Percentiles rank a stretch among this genome's conserved stretches.
Conservation (phyloP, 2,329 filamentous ascomycete species). For the Pestalotiopsis sp. region DNA sequence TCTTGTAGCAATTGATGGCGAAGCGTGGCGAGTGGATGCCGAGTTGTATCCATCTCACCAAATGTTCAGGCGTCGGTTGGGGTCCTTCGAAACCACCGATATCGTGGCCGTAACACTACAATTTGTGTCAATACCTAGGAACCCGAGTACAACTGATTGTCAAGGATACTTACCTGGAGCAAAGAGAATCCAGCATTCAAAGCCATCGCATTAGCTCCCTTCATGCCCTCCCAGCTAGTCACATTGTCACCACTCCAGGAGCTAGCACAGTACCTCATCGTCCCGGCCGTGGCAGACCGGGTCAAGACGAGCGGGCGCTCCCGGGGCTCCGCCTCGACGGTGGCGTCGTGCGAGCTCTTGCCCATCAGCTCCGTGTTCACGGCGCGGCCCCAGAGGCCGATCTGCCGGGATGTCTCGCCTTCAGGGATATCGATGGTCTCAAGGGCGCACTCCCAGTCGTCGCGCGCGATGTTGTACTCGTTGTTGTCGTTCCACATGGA, state of each 20-base stretch:
- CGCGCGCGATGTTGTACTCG: conserved; percentile 67
- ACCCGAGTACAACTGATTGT: neutral
- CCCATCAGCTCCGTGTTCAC: conserved; percentile 72
- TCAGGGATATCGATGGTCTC: conserved; percentile 41
- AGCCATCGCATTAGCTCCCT: conserved; percentile 68
- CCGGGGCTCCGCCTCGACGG: conserved; percentile 57
- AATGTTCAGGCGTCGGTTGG: conserved; percentile 68
- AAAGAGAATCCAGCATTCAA: conserved; percentile 68
- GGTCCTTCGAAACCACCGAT: conserved; percentile 76
- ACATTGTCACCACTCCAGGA: conserved; percentile 77
- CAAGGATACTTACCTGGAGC: conserved; percentile 48
- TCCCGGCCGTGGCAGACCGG: conserved; percentile 69
- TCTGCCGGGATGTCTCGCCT: conserved; percentile 41
- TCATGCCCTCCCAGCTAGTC: conserved; percentile 73
- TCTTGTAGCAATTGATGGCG: conserved; percentile 80
- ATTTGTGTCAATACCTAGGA: neutral
- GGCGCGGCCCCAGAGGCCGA: conserved; percentile 70
- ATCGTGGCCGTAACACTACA: conserved; percentile 67
- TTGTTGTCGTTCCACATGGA: conserved; percentile 82
- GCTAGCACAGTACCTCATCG: conserved; percentile 68
- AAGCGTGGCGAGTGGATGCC: conserved; percentile 70
- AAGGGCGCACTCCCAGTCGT: conserved; percentile 64
- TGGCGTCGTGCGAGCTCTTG: conserved; percentile 68
- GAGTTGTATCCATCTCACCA: conserved; percentile 73
- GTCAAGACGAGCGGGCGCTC: conserved; percentile 68